phyloP scores from a whole-genome alignment of 2,329 filamentous ascomycete species.

The Aspergillus pseudonomiae region DNA sequence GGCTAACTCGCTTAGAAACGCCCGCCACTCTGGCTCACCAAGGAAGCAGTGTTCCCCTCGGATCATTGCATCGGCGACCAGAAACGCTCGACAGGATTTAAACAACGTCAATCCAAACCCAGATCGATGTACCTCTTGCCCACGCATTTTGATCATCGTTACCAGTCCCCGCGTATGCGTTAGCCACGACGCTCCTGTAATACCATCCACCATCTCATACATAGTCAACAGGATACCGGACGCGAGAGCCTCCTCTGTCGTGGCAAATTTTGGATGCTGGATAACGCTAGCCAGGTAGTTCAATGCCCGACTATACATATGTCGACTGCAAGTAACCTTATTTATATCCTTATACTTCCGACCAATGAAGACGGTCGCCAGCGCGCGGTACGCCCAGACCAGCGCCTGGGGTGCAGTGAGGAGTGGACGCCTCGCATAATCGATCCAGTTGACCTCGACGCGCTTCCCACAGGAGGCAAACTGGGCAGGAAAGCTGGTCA shows the following conservation, averaged over 20 bases:
- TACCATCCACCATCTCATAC: conserved; percentile 13
- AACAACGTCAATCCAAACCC: background rate
- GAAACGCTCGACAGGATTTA: background rate
- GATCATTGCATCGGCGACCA: background rate
- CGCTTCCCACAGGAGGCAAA: conserved; percentile 17
- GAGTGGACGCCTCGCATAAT: conserved; percentile 1
- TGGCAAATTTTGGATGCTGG: background rate
- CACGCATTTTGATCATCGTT: conserved; percentile 9
- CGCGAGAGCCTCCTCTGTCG: conserved; percentile 9
- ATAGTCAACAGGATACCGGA: conserved; percentile 12
- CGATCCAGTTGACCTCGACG: conserved; percentile 16
- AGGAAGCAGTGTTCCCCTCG: background rate
- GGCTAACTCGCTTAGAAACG: background rate
- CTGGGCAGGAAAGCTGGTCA: conserved; percentile 16
- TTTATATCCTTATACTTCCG: conserved; percentile 7
- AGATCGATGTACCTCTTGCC: background rate
- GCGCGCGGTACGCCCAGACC: conserved; percentile 15
- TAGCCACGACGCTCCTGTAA: conserved; percentile 7
- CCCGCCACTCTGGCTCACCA: background rate
- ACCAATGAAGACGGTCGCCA: conserved; percentile 12
- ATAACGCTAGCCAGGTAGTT: background rate
- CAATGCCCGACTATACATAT: background rate
- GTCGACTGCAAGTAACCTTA: conserved; percentile 12
- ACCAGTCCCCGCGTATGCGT: conserved; percentile 9
- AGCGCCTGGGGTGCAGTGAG: conserved; percentile 8